Conservation (phyloP, 2,329 filamentous ascomycete genomes). For the Niveomyces coronatus region DNA sequence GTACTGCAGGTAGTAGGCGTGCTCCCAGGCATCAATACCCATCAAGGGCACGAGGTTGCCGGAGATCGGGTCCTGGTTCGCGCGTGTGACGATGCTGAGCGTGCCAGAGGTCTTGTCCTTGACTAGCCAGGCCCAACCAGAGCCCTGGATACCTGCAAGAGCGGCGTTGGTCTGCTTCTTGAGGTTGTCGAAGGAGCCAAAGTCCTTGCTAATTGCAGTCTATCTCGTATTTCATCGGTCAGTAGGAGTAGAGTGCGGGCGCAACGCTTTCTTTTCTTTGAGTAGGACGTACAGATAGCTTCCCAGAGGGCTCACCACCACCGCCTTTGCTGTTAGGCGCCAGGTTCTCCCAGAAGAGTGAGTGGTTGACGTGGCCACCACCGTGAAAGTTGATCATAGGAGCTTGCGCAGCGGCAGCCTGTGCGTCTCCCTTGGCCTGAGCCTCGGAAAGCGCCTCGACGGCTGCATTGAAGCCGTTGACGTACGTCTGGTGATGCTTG, state of each 20-base stretch:
- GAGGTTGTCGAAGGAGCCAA: constrained; percentile 55
- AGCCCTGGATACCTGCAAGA: constrained; percentile 70
- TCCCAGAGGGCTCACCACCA: constrained; percentile 49
- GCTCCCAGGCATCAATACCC: constrained; percentile 92
- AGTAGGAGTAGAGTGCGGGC: neutral
- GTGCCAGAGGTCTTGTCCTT: constrained; percentile 55
- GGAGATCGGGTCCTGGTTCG: constrained; percentile 84
- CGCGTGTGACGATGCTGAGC: constrained; percentile 56
- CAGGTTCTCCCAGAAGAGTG: constrained; percentile 77
- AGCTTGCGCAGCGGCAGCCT: constrained; percentile 38
- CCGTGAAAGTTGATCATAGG: constrained; percentile 67
- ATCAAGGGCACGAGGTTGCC: constrained; percentile 74
- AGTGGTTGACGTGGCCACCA: constrained; percentile 80
- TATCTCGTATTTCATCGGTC: constrained; percentile 35
- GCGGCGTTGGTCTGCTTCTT: constrained; percentile 56
- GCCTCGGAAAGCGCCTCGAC: constrained; percentile 60
- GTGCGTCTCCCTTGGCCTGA: constrained; percentile 49
- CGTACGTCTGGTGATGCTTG: constrained; percentile 91
- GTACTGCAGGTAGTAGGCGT: constrained; percentile 93
- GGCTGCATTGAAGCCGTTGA: constrained; percentile 77
- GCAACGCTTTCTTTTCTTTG: too few relatives aligned
- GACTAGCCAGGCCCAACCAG: constrained; percentile 85
- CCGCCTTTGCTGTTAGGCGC: constrained; percentile 53
- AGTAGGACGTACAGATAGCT: constrained; percentile 46
- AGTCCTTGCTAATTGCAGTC: constrained; percentile 53